These are phyloP conservation scores for Ehretia macrophylla DNA, from an alignment of 257 asterid species.

Conservation along the genomic window DNA sequence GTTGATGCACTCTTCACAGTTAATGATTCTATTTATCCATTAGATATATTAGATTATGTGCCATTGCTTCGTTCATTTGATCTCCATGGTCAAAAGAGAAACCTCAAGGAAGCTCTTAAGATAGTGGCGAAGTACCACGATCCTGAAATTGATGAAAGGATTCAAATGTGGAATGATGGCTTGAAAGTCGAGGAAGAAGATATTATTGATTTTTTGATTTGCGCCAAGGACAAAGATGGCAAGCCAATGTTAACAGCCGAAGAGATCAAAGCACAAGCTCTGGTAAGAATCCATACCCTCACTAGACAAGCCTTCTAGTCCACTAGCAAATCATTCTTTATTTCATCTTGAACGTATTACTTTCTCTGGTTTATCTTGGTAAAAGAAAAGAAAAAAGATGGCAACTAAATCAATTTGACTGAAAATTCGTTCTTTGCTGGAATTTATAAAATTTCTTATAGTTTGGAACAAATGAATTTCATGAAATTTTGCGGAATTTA, in stretches of 20 bases:
- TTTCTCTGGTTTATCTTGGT: no score
- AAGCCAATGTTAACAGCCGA: background rate
- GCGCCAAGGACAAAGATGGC: background rate
- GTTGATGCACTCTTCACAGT: slow-evolving; percentile 8
- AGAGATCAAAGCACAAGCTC: slow-evolving; percentile 11
- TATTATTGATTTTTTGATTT: slow-evolving; percentile 11
- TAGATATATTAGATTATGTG: slow-evolving; percentile 9
- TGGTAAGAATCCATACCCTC: background rate
- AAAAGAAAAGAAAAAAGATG: no score
- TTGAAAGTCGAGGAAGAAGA: background rate
- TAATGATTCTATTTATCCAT: background rate
- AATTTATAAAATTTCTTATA: no score
- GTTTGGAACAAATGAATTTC: no score
- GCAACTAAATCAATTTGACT: no score
- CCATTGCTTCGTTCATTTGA: slow-evolving; percentile 5
- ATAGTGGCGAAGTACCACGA: slow-evolving; percentile 1
- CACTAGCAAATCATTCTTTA: no score
- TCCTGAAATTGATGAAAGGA: slow-evolving; percentile 6
- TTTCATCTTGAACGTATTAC: no score
- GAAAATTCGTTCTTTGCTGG: no score
- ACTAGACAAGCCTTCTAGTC: no score
- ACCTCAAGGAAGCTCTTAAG: background rate
- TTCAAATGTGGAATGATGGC: slow-evolving; percentile 11
- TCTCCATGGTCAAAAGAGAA: slow-evolving; percentile 2
- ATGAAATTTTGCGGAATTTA: no score